Conservation (phyloP, 257 asterid species). For the Verbena officinalis region DNA sequence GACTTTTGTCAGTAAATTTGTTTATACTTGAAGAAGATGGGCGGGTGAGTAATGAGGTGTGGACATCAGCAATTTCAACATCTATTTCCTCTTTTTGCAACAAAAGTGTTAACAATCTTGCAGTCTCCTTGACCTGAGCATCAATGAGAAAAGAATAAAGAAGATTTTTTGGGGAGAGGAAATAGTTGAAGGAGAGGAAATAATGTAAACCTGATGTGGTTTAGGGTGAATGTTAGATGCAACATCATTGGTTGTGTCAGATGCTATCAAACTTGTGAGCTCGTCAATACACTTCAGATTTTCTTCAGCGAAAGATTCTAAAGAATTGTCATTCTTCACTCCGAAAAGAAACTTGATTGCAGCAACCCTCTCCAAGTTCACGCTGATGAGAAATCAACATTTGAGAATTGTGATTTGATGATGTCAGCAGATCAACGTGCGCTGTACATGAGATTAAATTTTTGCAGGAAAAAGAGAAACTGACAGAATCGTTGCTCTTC, state of each 20-base stretch:
- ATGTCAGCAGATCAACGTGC: constrained; percentile 6
- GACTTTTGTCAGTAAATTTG: constrained; percentile 48
- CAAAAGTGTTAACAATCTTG: constrained; percentile 46
- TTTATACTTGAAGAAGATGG: constrained; percentile 54
- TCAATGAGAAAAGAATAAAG: constrained; percentile 25
- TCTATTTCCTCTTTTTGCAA: constrained; percentile 48
- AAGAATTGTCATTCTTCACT: constrained; percentile 36
- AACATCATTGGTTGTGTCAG: constrained; percentile 42
- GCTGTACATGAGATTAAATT: background rate
- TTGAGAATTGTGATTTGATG: constrained; percentile 2
- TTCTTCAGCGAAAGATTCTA: constrained; percentile 49
- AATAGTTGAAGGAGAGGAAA: background rate
- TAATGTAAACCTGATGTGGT: constrained; percentile 42
- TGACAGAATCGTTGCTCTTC: no score
- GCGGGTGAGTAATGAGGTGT: constrained; percentile 28
- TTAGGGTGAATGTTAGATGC: constrained; percentile 33
- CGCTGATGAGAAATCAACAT: constrained; percentile 48
- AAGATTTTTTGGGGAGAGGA: constrained; percentile 9
- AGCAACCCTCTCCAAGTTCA: constrained; percentile 59
- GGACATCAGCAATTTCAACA: constrained; percentile 34
- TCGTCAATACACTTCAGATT: constrained; percentile 65
- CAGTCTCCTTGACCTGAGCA: constrained; percentile 66
- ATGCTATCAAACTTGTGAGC: constrained; percentile 45
- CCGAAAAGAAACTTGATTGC: constrained; percentile 75
- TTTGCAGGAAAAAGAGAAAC: background rate